phyloP scores from a whole-genome alignment of 1,284 basidiomycete genomes.

The Pisolithus thermaeus region DNA sequence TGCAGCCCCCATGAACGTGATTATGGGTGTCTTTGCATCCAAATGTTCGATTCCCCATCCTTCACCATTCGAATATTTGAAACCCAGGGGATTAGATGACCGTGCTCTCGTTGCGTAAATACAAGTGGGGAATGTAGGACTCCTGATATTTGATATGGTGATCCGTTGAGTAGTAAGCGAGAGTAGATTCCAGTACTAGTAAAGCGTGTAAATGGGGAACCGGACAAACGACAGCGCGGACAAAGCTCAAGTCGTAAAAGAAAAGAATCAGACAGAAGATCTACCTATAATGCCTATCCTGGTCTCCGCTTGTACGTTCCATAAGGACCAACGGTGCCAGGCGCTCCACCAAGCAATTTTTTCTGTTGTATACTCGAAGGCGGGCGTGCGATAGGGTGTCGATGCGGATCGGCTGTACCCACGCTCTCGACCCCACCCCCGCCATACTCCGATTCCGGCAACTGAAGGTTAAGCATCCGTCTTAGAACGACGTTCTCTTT shows the following conservation, averaged over 20 bases:
- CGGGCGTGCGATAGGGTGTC: slow-evolving; percentile 12
- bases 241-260: neutral
- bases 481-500: slow-evolving; percentile 81
- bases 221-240: too few species aligned
- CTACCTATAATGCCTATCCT: neutral
- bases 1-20: too few species aligned
- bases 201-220: too few species aligned
- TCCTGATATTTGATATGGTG: too few species aligned
- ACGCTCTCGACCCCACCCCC: slow-evolving; percentile 4
- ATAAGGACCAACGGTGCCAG: slow-evolving; percentile 41
- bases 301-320: slow-evolving; percentile 37
- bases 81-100: neutral
- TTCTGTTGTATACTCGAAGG: slow-evolving; percentile 27
- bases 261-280: neutral
- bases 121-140: neutral
- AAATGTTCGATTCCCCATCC: too few species aligned
- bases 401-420: slow-evolving; percentile 12
- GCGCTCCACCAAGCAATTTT: slow-evolving; percentile 32
- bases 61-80: too few species aligned
- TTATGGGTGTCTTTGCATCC: too few species aligned
- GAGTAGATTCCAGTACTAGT: too few species aligned
- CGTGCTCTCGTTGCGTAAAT: neutral
- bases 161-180: too few species aligned
- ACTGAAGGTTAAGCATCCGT: slow-evolving; percentile 51
- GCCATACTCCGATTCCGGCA: slow-evolving; percentile 18